Percentiles rank a stretch among this genome's conserved stretches.
Evolutionary conservation across 2,329 filamentous ascomycete genomes (phyloP).

Genomic region (Chaetomium sp.): DNA sequence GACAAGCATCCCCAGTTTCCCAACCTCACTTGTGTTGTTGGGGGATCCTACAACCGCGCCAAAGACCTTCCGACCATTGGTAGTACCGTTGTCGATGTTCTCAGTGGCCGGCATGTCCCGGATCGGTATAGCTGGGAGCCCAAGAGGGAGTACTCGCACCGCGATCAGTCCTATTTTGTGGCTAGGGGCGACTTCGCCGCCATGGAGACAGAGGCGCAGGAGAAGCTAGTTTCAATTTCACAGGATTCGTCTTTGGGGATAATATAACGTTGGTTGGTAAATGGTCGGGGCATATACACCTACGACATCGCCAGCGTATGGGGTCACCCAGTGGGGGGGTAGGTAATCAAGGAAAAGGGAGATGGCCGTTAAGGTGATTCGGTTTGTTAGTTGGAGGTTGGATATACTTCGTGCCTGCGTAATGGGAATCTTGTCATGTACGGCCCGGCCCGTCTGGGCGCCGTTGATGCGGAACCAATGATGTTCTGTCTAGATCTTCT

Average conservation of each 20-base stretch:
- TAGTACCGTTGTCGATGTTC: slow-evolving; percentile 4
- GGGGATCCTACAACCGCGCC: slow-evolving; percentile 10
- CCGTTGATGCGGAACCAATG: no score
- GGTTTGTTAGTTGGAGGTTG: no score
- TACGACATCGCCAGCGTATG: no score
- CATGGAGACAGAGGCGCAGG: slow-evolving; percentile 2
- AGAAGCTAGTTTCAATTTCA: no score
- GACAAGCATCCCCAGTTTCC: slow-evolving; percentile 4
- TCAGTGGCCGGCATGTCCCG: not conserved
- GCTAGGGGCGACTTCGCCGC: slow-evolving; percentile 4
- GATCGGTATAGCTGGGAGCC: slow-evolving; percentile 10
- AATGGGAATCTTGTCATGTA: no score
- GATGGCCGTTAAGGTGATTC: no score
- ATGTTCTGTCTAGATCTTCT: no score
- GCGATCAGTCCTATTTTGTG: slow-evolving; percentile 5
- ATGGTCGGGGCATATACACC: no score
- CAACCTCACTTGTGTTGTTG: slow-evolving; percentile 4
- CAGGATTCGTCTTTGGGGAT: not conserved
- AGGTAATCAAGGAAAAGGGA: no score
- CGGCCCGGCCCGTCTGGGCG: no score
- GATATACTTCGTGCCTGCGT: no score
- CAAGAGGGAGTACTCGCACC: not conserved
- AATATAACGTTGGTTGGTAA: not conserved
- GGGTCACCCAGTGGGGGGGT: no score
- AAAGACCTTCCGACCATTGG: slow-evolving; percentile 13